These are phyloP conservation scores for Penicillium malachiteum DNA, from an alignment of 495 filamentous ascomycete species.

Conservation along the genomic window DNA sequence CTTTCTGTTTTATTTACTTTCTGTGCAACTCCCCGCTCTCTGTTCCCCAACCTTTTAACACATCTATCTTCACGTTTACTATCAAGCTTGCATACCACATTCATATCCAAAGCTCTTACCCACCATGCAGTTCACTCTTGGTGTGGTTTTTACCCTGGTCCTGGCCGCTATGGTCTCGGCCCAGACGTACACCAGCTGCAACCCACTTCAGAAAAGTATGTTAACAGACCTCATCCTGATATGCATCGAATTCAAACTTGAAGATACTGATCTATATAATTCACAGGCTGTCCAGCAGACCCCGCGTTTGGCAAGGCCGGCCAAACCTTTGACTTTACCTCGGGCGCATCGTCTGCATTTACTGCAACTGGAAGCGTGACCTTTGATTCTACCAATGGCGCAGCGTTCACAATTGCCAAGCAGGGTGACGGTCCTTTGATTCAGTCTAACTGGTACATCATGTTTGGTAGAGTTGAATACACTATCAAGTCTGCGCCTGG, in stretches of 20 bases:
- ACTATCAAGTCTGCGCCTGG: conserved; percentile 61
- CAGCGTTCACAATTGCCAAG: conserved; percentile 78
- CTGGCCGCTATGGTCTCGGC: conserved; percentile 49
- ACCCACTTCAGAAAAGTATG: conserved; percentile 68
- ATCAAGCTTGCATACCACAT: background rate
- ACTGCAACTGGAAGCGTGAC: conserved; percentile 61
- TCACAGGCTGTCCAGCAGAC: conserved; percentile 66
- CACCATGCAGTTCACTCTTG: conserved; percentile 33
- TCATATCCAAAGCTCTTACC: conserved; percentile 1
- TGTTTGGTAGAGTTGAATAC: conserved; percentile 65
- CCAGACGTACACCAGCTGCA: conserved; percentile 75
- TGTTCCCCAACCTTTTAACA: background rate
- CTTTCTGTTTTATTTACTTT: background rate
- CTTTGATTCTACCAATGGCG: conserved; percentile 71
- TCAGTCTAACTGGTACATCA: conserved; percentile 70
- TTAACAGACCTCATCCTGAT: conserved; percentile 5
- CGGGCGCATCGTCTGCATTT: conserved; percentile 67
- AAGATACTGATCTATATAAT: conserved; percentile 18
- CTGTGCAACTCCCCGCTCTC: background rate
- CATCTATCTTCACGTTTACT: background rate
- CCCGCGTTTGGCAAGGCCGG: conserved; percentile 79
- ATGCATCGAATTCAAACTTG: background rate
- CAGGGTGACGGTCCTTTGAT: conserved; percentile 82
- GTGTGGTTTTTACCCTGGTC: conserved; percentile 29
- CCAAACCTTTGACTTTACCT: conserved; percentile 71